Evolutionary conservation across 768 basidiomycete species (phyloP).

Genomic region (Lactifluus subvellereus): DNA sequence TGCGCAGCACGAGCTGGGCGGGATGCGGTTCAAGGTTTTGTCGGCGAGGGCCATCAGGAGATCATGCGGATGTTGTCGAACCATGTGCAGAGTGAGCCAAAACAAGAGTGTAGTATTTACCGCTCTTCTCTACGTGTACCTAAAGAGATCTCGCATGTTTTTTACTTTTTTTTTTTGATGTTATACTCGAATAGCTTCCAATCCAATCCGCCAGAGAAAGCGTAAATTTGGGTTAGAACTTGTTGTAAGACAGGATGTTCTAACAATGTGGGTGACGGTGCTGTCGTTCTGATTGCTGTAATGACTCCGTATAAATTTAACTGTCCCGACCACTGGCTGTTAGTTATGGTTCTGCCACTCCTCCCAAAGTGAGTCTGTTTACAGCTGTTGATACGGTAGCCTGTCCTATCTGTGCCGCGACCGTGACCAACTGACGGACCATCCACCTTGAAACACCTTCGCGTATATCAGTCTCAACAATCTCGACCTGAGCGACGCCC

Average conservation of each 20-base stretch:
- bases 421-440: no score
- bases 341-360: no score
- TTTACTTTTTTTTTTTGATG: no score
- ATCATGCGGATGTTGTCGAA: neutral
- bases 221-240: no score
- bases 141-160: neutral
- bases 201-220: no score
- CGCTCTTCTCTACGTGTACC: neutral
- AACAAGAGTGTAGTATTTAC: neutral
- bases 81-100: neutral
- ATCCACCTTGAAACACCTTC: no score
- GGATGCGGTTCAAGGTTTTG: neutral
- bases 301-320: no score
- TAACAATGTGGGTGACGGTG: no score
- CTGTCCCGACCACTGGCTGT: no score
- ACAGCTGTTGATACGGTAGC: neutral
- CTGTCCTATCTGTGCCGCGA: neutral
- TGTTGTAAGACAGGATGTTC: no score
- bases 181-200: neutral
- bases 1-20: neutral
- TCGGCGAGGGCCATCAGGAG: neutral
- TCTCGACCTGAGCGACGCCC: neutral
- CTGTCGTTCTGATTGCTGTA: no score
- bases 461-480: neutral
- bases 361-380: neutral